A percentile compares a stretch with the other conserved stretches of the same genome.
phyloP scores from a whole-genome alignment of 768 basidiomycete species.

The Nevesoporus exiguus region DNA sequence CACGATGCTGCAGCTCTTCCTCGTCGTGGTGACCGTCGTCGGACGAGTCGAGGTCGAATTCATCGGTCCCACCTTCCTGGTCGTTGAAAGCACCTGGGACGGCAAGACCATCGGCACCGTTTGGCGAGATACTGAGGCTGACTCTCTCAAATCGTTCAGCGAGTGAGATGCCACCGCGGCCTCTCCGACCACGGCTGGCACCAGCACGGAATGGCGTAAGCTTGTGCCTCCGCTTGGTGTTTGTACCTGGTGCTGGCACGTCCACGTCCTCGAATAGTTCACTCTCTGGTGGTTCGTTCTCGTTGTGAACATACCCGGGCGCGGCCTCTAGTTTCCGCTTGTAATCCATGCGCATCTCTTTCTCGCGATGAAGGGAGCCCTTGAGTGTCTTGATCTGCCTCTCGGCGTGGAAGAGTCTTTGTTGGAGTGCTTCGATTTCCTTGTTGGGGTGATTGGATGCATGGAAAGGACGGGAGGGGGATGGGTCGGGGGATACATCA shows the following conservation, averaged over 20 bases:
- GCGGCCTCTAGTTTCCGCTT: conserved; percentile 49
- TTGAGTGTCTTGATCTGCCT: conserved; percentile 82
- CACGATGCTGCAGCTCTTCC: conserved; percentile 28
- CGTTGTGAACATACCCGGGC: conserved; percentile 35
- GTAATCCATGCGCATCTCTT: conserved; percentile 72
- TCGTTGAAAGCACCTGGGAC: conserved; percentile 30
- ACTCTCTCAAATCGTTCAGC: conserved; percentile 63
- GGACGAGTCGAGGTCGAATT: conserved; percentile 22
- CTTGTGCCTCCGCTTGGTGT: conserved; percentile 37
- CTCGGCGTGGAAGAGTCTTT: conserved; percentile 82
- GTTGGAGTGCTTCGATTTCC: conserved; percentile 79
- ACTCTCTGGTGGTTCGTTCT: conserved; percentile 37
- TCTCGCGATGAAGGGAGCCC: conserved; percentile 76
- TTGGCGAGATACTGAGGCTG: conserved; percentile 48
- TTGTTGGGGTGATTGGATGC: conserved; percentile 72
- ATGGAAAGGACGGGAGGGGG: conserved; percentile 58
- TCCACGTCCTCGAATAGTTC: conserved; percentile 49
- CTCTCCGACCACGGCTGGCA: conserved; percentile 45
- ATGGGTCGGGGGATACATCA: conserved; percentile 61
- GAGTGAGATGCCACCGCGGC: conserved; percentile 53
- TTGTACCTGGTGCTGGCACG: conserved; percentile 29
- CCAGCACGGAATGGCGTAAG: conserved; percentile 54
- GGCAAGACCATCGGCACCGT: conserved; percentile 26
- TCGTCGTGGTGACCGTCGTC: conserved; percentile 19
- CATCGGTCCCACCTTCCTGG: conserved; percentile 14